These are phyloP conservation scores for Boletus albobrunnescens DNA, from an alignment of 1,284 basidiomycete genomes.

Conservation along the genomic window DNA sequence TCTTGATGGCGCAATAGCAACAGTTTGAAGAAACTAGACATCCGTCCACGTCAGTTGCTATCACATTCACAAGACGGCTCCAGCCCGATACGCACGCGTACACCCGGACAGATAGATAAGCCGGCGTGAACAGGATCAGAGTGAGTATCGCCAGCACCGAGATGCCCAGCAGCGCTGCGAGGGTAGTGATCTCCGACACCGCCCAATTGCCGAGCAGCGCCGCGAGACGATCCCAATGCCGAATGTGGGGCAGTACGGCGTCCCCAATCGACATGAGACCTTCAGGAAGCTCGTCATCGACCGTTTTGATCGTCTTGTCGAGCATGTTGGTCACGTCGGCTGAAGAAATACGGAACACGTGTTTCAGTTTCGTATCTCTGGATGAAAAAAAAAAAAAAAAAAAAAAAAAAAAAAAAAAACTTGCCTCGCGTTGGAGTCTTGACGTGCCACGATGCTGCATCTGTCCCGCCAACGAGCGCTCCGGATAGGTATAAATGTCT, in stretches of 20 bases:
- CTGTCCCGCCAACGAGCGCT: conserved; percentile 13
- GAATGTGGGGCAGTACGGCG: conserved; percentile 15
- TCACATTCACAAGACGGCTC: too few species aligned
- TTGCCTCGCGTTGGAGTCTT: conserved; percentile 22
- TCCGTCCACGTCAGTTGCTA: conserved; percentile 6
- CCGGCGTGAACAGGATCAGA: conserved; percentile 1
- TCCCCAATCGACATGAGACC: conserved; percentile 20
- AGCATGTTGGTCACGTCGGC: conserved; percentile 21
- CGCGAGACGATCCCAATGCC: conserved; percentile 17
- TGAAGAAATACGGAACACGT: background rate
- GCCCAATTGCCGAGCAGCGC: conserved; percentile 1
- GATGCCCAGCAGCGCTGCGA: conserved; percentile 18
- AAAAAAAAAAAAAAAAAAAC: too few species aligned
- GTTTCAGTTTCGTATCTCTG: background rate
- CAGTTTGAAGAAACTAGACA: conserved; percentile 8
- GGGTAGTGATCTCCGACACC: conserved; percentile 5
- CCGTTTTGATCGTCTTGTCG: conserved; percentile 24
- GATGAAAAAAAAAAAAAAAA: background rate
- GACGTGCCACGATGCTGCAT: conserved; percentile 17
- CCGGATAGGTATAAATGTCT: conserved; percentile 20
- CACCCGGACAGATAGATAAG: conserved; percentile 11
- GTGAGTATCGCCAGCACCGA: conserved; percentile 15
- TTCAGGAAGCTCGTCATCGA: conserved; percentile 21
- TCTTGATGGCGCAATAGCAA: background rate
- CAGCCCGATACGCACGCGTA: conserved; percentile 19